phyloP scores from a whole-genome alignment of 768 basidiomycete genomes.

The Psilocybe tampanensis region DNA sequence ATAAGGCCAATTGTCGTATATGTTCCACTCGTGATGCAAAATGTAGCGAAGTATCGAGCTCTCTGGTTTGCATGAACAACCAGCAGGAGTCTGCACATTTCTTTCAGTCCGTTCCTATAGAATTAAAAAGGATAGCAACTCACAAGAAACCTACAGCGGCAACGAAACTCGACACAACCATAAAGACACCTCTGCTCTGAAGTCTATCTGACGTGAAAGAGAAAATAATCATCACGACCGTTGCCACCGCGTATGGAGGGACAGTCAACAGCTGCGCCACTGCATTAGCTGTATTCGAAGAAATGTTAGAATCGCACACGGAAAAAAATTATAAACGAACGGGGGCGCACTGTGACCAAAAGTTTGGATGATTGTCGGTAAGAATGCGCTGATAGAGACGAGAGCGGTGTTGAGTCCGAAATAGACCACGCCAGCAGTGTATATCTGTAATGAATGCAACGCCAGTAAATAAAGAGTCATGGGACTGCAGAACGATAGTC shows the following conservation, averaged over 20 bases:
- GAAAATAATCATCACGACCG: slow-evolving; percentile 59
- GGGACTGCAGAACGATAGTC: not conserved
- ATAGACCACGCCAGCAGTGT: slow-evolving; percentile 71
- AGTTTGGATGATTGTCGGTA: slow-evolving; percentile 79
- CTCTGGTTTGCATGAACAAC: slow-evolving; percentile 54
- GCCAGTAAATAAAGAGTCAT: not conserved
- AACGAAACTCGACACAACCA: slow-evolving; percentile 44
- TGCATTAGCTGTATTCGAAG: slow-evolving; percentile 50
- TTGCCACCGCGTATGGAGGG: slow-evolving; percentile 77
- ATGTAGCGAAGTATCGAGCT: slow-evolving; percentile 77
- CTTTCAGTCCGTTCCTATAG: not conserved
- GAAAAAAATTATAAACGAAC: not conserved
- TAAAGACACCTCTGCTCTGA: slow-evolving; percentile 58
- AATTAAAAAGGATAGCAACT: slow-evolving; percentile 18
- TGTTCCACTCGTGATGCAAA: slow-evolving; percentile 76
- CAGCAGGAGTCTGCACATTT: slow-evolving; percentile 53
- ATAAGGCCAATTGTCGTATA: slow-evolving; percentile 76
- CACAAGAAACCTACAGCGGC: slow-evolving; percentile 68
- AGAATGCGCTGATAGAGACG: slow-evolving; percentile 80
- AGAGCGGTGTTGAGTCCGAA: slow-evolving; percentile 78
- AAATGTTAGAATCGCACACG: not conserved
- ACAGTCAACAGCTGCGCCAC: slow-evolving; percentile 76
- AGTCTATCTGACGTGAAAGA: slow-evolving; percentile 68
- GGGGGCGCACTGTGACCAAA: slow-evolving; percentile 65
- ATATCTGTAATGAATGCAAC: slow-evolving; percentile 44